These are phyloP conservation scores for Cystobasidium sp. DNA, from an alignment of 1,284 basidiomycete species.

Conservation along the genomic window DNA sequence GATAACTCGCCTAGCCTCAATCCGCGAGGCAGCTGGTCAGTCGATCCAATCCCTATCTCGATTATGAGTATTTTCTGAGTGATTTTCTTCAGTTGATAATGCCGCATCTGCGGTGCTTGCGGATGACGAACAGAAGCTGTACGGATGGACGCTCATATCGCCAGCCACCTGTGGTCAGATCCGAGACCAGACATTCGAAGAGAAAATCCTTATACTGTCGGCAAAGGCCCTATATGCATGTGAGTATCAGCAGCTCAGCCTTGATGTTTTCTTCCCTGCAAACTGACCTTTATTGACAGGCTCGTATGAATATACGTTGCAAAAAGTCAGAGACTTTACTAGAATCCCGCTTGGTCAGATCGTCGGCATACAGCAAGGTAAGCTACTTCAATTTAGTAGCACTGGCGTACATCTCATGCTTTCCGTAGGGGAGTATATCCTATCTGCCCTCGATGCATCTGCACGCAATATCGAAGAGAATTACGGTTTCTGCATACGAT, in stretches of 20 bases:
- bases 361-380: slow-evolving; percentile 79
- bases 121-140: slow-evolving; percentile 77
- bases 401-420: not conserved
- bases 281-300: slow-evolving; percentile 16
- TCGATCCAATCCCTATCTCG: slow-evolving; percentile 54
- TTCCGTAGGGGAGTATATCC: slow-evolving; percentile 77
- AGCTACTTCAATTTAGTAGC: slow-evolving; percentile 10
- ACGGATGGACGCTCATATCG: slow-evolving; percentile 89
- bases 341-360: slow-evolving; percentile 85
- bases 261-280: not conserved
- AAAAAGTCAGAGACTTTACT: slow-evolving; percentile 63
- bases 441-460: slow-evolving; percentile 85
- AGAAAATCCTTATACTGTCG: slow-evolving; percentile 80
- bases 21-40: slow-evolving; percentile 76
- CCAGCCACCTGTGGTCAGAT: slow-evolving; percentile 74
- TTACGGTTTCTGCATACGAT: slow-evolving; percentile 78
- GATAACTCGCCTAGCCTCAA: slow-evolving; percentile 80
- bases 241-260: not conserved
- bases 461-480: slow-evolving; percentile 84
- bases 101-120: slow-evolving; percentile 77
- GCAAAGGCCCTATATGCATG: slow-evolving; percentile 48
- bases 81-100: slow-evolving; percentile 65
- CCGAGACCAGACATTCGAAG: slow-evolving; percentile 78
- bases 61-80: not conserved
- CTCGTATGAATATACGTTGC: slow-evolving; percentile 51